Evolutionary conservation across 768 basidiomycete genomes (phyloP).

Genomic region (Dendrothele bispora): DNA sequence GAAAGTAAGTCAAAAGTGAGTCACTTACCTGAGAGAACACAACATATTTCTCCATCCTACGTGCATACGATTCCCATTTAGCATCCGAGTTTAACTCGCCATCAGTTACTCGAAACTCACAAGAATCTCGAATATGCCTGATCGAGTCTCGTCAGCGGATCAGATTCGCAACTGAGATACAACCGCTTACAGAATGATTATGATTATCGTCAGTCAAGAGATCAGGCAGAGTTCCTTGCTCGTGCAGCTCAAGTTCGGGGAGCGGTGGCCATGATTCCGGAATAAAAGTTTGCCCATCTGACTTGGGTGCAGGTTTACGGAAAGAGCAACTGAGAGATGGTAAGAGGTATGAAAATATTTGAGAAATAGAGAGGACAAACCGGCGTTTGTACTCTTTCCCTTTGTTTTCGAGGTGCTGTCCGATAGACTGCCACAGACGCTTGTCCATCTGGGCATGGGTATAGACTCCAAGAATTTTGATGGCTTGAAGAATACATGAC

Average conservation of each 20-base stretch:
- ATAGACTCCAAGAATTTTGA: conserved; percentile 50
- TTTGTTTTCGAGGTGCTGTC: conserved; percentile 36
- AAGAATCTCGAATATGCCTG: conserved; percentile 61
- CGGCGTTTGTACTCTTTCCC: conserved; percentile 55
- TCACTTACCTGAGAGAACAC: conserved; percentile 38
- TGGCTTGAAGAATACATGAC: conserved; percentile 30
- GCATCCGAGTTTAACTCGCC: conserved; percentile 1
- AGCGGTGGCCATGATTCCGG: conserved; percentile 52
- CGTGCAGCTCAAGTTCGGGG: conserved; percentile 20
- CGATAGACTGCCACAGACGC: conserved; percentile 48
- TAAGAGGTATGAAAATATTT: background rate
- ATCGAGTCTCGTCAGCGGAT: background rate
- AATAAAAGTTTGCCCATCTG: conserved; percentile 41
- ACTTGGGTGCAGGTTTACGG: conserved; percentile 25
- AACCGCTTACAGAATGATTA: background rate
- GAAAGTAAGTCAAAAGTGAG: no score
- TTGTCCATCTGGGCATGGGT: conserved; percentile 44
- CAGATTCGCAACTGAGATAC: no score
- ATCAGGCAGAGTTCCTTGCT: no score
- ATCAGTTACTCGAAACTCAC: conserved; percentile 36
- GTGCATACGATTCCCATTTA: no score
- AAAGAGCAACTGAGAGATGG: conserved; percentile 38
- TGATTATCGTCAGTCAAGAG: conserved; percentile 45
- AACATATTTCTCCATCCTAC: conserved; percentile 42
- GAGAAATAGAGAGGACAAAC: conserved; percentile 28